A percentile compares a stretch with the other conserved stretches of the same genome.
phyloP scores from a whole-genome alignment of 2,329 filamentous ascomycete species.

The Apiospora sp. region DNA sequence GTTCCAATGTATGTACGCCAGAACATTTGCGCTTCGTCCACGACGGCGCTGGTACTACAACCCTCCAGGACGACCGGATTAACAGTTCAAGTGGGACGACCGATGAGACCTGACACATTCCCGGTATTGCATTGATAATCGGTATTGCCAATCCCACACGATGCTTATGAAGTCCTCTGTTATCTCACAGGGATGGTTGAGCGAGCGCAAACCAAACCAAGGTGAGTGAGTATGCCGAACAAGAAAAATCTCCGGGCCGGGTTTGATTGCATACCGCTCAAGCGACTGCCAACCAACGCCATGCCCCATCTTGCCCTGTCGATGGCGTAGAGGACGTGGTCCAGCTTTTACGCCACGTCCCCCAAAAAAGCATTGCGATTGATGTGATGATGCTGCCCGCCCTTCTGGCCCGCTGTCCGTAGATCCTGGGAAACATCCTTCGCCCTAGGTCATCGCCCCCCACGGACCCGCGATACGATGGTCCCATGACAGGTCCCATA shows the following conservation, averaged over 20 bases:
- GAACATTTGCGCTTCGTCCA: not conserved
- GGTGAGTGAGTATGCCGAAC: not conserved
- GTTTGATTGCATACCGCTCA: not conserved
- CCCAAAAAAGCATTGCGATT: conserved; percentile 1
- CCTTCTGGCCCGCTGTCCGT: not conserved
- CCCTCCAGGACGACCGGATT: not conserved
- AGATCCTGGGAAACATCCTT: not conserved
- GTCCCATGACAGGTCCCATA: not conserved
- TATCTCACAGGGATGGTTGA: not conserved
- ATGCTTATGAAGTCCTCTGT: not conserved
- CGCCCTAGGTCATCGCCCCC: not conserved
- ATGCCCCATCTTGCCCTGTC: not conserved
- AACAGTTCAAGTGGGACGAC: not conserved
- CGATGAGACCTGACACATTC: not conserved
- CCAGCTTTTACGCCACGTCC: not conserved
- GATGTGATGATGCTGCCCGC: not conserved
- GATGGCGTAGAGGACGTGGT: not conserved
- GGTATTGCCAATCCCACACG: not conserved
- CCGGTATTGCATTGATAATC: not conserved
- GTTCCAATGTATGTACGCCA: not conserved
- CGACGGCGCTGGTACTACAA: not conserved
- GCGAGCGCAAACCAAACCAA: not conserved
- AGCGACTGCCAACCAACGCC: conserved; percentile 2
- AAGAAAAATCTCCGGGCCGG: not conserved
- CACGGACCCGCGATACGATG: not conserved